Base-by-base conservation (phyloP, 345 rosid species). In the Orychophragmus violaceus region DNA sequence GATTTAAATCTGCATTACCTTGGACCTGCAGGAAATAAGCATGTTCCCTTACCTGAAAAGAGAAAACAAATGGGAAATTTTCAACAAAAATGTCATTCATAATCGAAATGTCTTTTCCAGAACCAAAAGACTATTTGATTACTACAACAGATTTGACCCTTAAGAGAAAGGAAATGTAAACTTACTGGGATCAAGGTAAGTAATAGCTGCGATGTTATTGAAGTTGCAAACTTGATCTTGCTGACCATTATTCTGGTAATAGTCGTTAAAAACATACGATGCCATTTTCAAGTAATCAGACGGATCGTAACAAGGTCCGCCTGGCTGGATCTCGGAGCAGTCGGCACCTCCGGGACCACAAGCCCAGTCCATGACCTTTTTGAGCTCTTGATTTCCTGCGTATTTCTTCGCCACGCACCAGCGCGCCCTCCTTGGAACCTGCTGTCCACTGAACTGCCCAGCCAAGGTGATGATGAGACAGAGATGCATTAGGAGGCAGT, bases 401-500 rank as follows among this genome's bases (percentile, higher is more conserved):
- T 92, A 87, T 81, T 88, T 87, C 89, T 83, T 86, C 3, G 96
- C 91, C 39, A 89, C 98, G 76, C 98, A 92, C 90, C 91, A 90
- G 1, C 87, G 88, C 64, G 83, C 88, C 74, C 74, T 56, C 35
- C 65, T 68, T 22, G 52, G 21, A 3, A 5, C 52, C 3, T 46
- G n/a, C n/a, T n/a, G 51, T 6, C 2, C 51, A 19, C n/a, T n/a
- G n/a, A n/a, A n/a, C n/a, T n/a, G n/a, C n/a, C 7, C 5, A 10
- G 52, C 5, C 2, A 21, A 10, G 7, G 52, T 46, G 52, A 4
- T 46, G 52, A 46, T 7, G 52, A 46, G 52, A 11, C 27, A 21
- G 21, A 19, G n/a, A n/a, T n/a, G 52, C 27, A 21, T 4, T 19
- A 46, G 27, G 27, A 46, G n/a, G n/a, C n/a, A n/a, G n/a, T n/a